A percentile compares a stretch with the other conserved stretches of the same genome.
These are phyloP conservation scores for Apiotrichum siamense DNA, from an alignment of 1,284 basidiomycete genomes.

Conservation along the genomic window DNA sequence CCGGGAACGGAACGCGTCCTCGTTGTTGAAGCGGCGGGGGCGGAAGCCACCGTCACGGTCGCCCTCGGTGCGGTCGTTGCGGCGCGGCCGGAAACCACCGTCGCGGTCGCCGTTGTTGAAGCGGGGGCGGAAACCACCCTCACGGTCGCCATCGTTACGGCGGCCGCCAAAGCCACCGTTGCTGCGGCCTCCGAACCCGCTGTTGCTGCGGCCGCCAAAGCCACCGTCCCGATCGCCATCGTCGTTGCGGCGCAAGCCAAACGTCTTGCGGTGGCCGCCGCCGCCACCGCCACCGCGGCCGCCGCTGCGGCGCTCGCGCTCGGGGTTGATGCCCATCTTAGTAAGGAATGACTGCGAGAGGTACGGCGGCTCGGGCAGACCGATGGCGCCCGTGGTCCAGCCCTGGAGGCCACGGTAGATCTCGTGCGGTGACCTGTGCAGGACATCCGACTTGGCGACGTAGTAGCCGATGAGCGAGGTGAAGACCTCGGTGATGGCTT, in stretches of 20 bases:
- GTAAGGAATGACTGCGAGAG: slow-evolving; percentile 52
- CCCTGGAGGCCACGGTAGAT: slow-evolving; percentile 59
- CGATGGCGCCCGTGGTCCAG: slow-evolving; percentile 59
- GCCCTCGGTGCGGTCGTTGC: not conserved
- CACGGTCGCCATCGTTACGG: not conserved
- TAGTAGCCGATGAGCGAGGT: slow-evolving; percentile 73
- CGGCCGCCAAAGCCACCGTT: not conserved
- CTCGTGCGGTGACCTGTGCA: slow-evolving; percentile 50
- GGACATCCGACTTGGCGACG: slow-evolving; percentile 52
- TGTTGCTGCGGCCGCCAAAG: not conserved
- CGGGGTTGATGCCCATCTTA: slow-evolving; percentile 29
- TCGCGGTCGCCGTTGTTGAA: not conserved
- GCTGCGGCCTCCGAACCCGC: not conserved
- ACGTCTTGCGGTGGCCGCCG: not conserved
- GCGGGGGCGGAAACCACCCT: not conserved
- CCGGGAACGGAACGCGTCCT: not conserved
- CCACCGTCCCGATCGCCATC: not conserved
- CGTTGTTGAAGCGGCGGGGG: slow-evolving; percentile 1
- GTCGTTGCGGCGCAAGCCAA: not conserved
- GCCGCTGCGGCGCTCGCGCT: not conserved
- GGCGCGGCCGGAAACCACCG: not conserved
- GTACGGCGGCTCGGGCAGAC: slow-evolving; percentile 53
- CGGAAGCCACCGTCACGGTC: slow-evolving; percentile 1
- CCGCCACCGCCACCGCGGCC: not conserved
- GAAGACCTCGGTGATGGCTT: slow-evolving; percentile 61